Percentiles rank a stretch among this genome's conserved stretches.
Conservation (phyloP, 306 rosid genomes). For the cucumber (Cucumis sativus) region Cucumber_9930_V3 NC_026657.2:38275501-38276000, state of each 20-base stretch:
- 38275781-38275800: not conserved
- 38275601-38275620: not conserved
- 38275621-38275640: not conserved
- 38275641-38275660: not conserved
- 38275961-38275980: no score
- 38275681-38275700: not conserved
- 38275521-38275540: no score
- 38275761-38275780: not conserved
- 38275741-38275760: not conserved
- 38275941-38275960: no score
- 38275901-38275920: no score
- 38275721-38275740: not conserved
- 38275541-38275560: no score
- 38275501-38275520: no score
- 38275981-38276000: no score
- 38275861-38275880: slow-evolving; percentile 34
- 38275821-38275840: not conserved
- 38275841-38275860: slow-evolving; percentile 25
- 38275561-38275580: no score
- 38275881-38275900: slow-evolving; percentile 27
- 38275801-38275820: slow-evolving; percentile 14
- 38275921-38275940: no score
- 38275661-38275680: not conserved
- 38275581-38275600: no score
- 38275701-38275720: not conserved